Evolutionary conservation across 768 basidiomycete genomes (phyloP), one percentile per base, ranked within the genome.

Genomic region (Leccinum truebloodii): DNA sequence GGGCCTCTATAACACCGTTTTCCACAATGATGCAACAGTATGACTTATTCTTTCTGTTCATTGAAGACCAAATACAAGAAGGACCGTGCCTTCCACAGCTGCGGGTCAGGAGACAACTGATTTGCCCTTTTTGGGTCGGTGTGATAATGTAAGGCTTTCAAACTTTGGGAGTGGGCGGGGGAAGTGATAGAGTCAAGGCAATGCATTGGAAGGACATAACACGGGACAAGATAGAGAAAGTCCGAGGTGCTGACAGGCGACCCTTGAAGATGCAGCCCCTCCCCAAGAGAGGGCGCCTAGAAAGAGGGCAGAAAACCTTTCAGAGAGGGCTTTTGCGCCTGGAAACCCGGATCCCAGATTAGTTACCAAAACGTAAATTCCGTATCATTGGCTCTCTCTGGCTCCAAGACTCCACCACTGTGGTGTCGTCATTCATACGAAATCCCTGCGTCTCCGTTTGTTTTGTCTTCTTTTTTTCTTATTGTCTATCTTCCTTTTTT

Each of bases 1-100:
- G 63, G 63, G 67, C 51, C 32, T 63, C 57, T 39, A 32, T 28
- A 59, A 56, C 60, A 53, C 58, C 60, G 59, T 65, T 51, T 57
- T 54, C 49, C 59, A 55, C 18, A 58, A 20, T 20, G 20, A 1
- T 48, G 22, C 7, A 24, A 50, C 34, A 56, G 44, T 54, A 52
- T 56, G 22, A 26, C 24, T n/a, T 28, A 24, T 54, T 54, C 54
- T 57, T 58, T 57, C 57, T 58, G 59, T 68, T 54, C 49, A 48
- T 46, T 50, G 24, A 49, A 44, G 56, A 37, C 41, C 50, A 57
- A 68, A 65, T 58, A 57, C 59, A 69, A 67, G 63, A 37, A 34
- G 12, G 34, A 12, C 18, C 60, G 34, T 37, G 37, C 26, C 18
- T 24, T 55, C 65, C 65, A 54, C 28, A 24, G 35, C 6, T 30